phyloP scores from a whole-genome alignment of 345 rosid genomes.

The Citrus australasica region DNA sequence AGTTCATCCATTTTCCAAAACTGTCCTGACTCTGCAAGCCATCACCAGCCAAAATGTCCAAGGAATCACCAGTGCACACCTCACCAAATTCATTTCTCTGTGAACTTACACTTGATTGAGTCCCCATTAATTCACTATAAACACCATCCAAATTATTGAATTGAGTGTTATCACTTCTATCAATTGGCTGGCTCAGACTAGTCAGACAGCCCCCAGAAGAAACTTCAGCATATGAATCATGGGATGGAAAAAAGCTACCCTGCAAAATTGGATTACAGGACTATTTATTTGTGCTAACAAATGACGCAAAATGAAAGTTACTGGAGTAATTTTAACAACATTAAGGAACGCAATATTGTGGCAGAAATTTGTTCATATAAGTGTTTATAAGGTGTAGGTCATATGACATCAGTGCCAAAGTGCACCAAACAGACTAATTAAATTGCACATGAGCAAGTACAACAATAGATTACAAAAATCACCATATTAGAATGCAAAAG shows the following conservation, averaged over 20 bases:
- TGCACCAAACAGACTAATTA: neutral
- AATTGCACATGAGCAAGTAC: neutral
- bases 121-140: slow-evolving; percentile 27
- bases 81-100: slow-evolving; percentile 31
- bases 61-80: slow-evolving; percentile 32
- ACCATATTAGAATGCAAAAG: neutral
- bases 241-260: slow-evolving; percentile 28
- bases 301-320: neutral
- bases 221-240: slow-evolving; percentile 23
- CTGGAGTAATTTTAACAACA: neutral
- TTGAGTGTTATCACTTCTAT: slow-evolving; percentile 22
- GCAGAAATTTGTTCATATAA: neutral
- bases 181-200: slow-evolving; percentile 15
- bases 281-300: neutral
- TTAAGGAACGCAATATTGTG: neutral
- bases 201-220: slow-evolving; percentile 16
- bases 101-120: slow-evolving; percentile 30
- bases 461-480: neutral
- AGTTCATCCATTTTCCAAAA: slow-evolving; percentile 81
- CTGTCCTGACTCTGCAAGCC: slow-evolving; percentile 79
- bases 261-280: slow-evolving; percentile 31
- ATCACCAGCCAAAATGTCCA: slow-evolving; percentile 42
- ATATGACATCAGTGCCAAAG: neutral
- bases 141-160: slow-evolving; percentile 29
- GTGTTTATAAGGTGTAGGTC: neutral